phyloP scores from a whole-genome alignment of 1,284 basidiomycete species.

The Fomitopsis betulina region DNA sequence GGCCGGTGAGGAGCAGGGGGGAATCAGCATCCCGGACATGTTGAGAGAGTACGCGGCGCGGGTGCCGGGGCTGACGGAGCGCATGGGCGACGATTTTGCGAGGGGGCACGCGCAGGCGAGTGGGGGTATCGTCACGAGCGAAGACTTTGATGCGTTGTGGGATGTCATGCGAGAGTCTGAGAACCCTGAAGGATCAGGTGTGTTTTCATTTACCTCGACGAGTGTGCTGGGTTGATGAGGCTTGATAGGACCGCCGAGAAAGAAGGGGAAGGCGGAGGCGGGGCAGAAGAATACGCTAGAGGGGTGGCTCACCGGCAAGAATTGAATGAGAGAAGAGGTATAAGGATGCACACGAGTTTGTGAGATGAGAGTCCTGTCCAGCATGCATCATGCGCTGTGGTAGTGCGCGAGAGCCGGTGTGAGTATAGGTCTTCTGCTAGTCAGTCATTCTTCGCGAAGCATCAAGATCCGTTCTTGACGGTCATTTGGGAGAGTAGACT shows the following conservation, averaged over 20 bases:
- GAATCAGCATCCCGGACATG: conserved; percentile 25
- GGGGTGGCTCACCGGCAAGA: conserved; percentile 22
- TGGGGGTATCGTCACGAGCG: conserved; percentile 26
- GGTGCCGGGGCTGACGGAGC: conserved; percentile 22
- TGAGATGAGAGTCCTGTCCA: too few species aligned
- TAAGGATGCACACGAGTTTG: too few species aligned
- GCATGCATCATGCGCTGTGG: too few species aligned
- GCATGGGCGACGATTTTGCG: conserved; percentile 29
- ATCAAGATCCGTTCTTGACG: too few species aligned
- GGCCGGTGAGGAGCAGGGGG: background rate
- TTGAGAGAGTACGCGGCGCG: conserved; percentile 24
- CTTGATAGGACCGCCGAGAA: background rate
- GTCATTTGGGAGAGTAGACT: too few species aligned
- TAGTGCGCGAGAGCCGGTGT: too few species aligned
- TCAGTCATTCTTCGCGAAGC: too few species aligned
- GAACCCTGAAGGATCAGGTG: background rate
- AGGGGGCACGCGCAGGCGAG: conserved; percentile 29
- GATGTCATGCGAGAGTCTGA: conserved; percentile 17
- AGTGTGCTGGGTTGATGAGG: background rate
- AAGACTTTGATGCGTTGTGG: conserved; percentile 26
- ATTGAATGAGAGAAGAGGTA: too few species aligned
- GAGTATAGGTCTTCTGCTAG: too few species aligned
- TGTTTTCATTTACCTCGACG: conserved; percentile 2
- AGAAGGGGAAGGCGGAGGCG: conserved; percentile 7
- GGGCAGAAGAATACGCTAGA: conserved; percentile 23